These are phyloP conservation scores for Pisolithus microcarpus DNA, from an alignment of 768 basidiomycete species.

Conservation along the genomic window DNA sequence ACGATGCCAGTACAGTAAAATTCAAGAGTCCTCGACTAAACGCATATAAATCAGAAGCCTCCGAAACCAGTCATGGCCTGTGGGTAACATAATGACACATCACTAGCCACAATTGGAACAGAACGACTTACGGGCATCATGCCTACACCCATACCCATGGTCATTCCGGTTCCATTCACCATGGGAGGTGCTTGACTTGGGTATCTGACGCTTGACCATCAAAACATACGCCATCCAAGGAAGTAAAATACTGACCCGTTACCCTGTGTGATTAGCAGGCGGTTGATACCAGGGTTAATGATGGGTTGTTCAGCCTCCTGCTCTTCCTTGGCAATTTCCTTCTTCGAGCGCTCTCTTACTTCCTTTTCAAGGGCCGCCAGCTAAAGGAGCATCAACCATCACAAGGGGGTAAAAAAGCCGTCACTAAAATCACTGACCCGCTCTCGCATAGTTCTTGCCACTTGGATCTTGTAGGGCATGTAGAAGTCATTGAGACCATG, in stretches of 20 bases:
- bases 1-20: conserved; percentile 22
- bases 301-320: conserved; percentile 81
- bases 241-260: conserved; percentile 37
- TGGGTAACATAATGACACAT: neutral
- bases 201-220: conserved; percentile 35
- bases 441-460: conserved; percentile 70
- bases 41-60: conserved; percentile 25
- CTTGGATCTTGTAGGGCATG: conserved; percentile 93
- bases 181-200: conserved; percentile 55
- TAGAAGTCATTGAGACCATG: conserved; percentile 94
- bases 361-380: conserved; percentile 79
- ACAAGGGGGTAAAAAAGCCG: neutral
- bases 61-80: conserved; percentile 65
- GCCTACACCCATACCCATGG: conserved; percentile 26
- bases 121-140: conserved; percentile 54
- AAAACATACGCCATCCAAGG: neutral
- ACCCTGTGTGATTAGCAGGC: conserved; percentile 69
- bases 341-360: conserved; percentile 79
- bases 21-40: conserved; percentile 6
- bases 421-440: conserved; percentile 40
- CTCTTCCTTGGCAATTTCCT: conserved; percentile 83
- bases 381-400: conserved; percentile 30
- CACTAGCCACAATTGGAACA: neutral
- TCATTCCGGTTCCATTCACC: conserved; percentile 43
- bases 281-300: conserved; percentile 72